A percentile compares a stretch with the other conserved stretches of the same genome.
phyloP scores from a whole-genome alignment of 2,329 filamentous ascomycete species.

The Colletotrichum higginsianum region DNA sequence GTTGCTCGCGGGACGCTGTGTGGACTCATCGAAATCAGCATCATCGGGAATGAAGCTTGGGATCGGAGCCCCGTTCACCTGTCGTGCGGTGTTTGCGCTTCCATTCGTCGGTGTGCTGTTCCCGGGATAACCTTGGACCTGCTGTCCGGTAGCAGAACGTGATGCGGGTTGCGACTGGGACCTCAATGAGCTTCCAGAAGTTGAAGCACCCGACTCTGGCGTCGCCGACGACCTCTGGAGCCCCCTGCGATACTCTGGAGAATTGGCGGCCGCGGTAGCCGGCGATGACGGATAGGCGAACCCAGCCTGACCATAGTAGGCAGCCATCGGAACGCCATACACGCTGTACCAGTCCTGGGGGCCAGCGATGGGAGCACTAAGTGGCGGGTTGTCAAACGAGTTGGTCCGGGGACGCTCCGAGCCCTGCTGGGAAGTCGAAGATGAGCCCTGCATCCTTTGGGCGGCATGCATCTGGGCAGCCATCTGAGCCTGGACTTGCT shows the following conservation, averaged over 20 bases:
- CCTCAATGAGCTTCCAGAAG: conserved; percentile 69
- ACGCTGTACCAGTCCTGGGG: conserved; percentile 69
- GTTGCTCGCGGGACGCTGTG: conserved; percentile 56
- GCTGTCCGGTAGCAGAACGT: conserved; percentile 51
- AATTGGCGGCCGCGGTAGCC: conserved; percentile 56
- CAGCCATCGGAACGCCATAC: conserved; percentile 56
- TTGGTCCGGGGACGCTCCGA: conserved; percentile 72
- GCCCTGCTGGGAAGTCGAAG: conserved; percentile 45
- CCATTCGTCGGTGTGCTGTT: conserved; percentile 26
- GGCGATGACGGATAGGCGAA: conserved; percentile 73
- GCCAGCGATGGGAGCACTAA: conserved; percentile 68
- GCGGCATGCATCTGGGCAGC: conserved; percentile 42
- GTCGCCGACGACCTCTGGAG: conserved; percentile 68
- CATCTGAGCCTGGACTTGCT: conserved; percentile 43
- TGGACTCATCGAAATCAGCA: conserved; percentile 62
- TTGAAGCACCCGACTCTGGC: conserved; percentile 62
- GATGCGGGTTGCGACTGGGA: conserved; percentile 78
- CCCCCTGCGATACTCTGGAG: conserved; percentile 70
- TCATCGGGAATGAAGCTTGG: conserved; percentile 72
- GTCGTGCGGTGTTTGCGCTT: conserved; percentile 49
- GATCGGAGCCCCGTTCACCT: conserved; percentile 65
- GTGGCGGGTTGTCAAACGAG: conserved; percentile 74
- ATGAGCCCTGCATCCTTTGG: conserved; percentile 40
- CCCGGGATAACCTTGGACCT: conserved; percentile 36
- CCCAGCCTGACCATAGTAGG: conserved; percentile 64